Base-by-base conservation (phyloP, 495 filamentous ascomycete genomes). In the Penicillium flavigenum region DNA sequence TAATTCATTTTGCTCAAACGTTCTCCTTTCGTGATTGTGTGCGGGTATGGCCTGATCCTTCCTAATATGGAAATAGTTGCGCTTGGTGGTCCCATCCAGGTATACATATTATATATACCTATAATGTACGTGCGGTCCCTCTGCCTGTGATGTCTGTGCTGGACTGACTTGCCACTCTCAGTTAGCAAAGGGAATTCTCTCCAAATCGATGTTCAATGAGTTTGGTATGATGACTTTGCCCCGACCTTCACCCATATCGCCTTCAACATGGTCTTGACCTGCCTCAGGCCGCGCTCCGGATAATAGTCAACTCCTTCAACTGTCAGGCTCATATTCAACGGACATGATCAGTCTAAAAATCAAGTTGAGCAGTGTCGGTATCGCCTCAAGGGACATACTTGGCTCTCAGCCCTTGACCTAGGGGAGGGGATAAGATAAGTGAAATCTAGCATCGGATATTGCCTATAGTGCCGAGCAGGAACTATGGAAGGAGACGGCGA, bases 1-100 rank as follows among this genome's bases (percentile, higher is more conserved):
- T 64, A 55, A 56, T 61, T 51, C 52, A 49, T 44, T 27, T 22
- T 54, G 27, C 45, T 54, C 49, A 20, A 55, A 16, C 14, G 11
- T 22, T 56, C 31, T 26, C 19, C 9, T 27, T 20, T 22, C 14
- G n/a, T 20, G 19, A 7, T 45, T 38, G 10, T 58, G 24, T 46
- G 17, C 16, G 20, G 9, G 47, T 59, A 42, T 47, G 29, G 51
- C 10, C 20, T n/a, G 38, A 43, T 32, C 14, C 29, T 34, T 50
- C 41, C 29, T 10, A 16, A 41, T 38, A 2, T 34, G 58, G 58
- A 10, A 44, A 32, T 16, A 50, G 29, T 51, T 55, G 39, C 41
- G 17, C 51, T 16, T 9, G 27, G 10, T 27, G 31, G 16, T n/a
- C 44, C 47, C 39, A 26, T 31, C 36, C 16, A 17, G 17, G 10